Evolutionary conservation across 805 yeast genomes (phyloP).

Genomic region (Spencermartinsiella europaea): DNA sequence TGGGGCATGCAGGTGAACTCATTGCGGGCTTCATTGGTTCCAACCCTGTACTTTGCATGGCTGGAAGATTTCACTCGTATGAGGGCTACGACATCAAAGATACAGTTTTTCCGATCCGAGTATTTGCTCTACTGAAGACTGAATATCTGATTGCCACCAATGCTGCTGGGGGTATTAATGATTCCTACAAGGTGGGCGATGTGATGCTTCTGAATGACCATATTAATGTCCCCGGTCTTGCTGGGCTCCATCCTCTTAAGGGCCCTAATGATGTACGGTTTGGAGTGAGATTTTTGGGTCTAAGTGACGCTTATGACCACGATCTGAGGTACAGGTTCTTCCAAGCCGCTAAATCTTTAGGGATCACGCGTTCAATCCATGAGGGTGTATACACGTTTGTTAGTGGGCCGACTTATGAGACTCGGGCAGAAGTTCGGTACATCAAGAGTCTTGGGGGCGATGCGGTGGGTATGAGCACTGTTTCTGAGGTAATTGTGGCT

Average conservation of each 20-base stretch:
- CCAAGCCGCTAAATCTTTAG: constrained; percentile 46
- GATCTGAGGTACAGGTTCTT: constrained; percentile 61
- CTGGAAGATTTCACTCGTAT: constrained; percentile 86
- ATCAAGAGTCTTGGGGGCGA: constrained; percentile 75
- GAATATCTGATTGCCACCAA: constrained; percentile 66
- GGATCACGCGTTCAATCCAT: constrained; percentile 53
- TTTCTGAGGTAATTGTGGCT: constrained; percentile 91
- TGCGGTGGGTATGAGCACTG: constrained; percentile 97
- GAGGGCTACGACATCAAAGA: constrained; percentile 85
- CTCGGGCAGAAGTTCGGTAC: constrained; percentile 85
- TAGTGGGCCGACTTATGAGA: constrained; percentile 92
- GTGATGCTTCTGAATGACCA: constrained; percentile 88
- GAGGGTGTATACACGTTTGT: constrained; percentile 86
- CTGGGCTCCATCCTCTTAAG: constrained; percentile 80
- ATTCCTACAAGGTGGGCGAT: constrained; percentile 70
- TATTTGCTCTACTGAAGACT: constrained; percentile 60
- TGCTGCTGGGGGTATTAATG: constrained; percentile 90
- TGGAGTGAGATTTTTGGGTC: constrained; percentile 85
- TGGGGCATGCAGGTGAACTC: constrained; percentile 83
- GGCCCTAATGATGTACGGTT: constrained; percentile 77
- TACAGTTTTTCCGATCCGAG: constrained; percentile 81
- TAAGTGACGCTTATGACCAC: constrained; percentile 84
- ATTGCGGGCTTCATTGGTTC: constrained; percentile 71
- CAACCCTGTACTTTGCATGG: constrained; percentile 86
- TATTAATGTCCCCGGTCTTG: constrained; percentile 82